Base-by-base conservation (phyloP, 345 rosid genomes). In the Gossypium ekmanianum region DNA sequence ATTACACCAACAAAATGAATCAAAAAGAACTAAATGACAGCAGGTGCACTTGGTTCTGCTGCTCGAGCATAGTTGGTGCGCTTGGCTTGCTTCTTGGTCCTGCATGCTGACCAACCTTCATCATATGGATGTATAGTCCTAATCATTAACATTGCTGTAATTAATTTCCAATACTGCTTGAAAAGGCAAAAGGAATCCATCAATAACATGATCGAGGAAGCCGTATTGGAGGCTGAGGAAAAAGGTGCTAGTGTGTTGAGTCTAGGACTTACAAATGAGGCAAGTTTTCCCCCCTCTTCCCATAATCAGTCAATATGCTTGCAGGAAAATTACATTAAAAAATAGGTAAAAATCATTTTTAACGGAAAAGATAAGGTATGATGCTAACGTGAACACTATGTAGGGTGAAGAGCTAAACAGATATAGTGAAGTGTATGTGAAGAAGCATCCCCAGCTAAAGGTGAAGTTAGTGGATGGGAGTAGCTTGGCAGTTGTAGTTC, bases 241-340 rank as follows among this genome's bases (percentile, higher is more conserved):
- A 91, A 85, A 41, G 92, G 89, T 7, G 91, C 81, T 29, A 88
- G 74, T 71, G 97, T 85, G 55, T 51, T 89, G 66, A 88, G 89
- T 77, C 78, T 91, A 20, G 97, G 92, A 8, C 86, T 89, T 43
- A 16, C 87, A 79, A 91, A 89, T 76, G 91, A 88, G 90, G 94
- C 74, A 81, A 81, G 81, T 50, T 2, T 66, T 66, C 4, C 16
- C 68, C 24, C 34, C 34, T 44, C 4, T 20, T 20, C n/a, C 50
- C 14, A 41, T 41, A 64, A 64, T 6, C 26, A 64, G 69, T 41
- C 5, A 41, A 8, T 63, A 61, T 18, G 8, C 1, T 20, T 9
- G 20, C 57, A 7, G 3, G 59, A 55, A n/a, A 9, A 55, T 18
- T 18, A 18, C 26, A 18, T 57, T 57, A 9, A 9, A 11, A 24